Conservation (phyloP, 164 flowering plant species). For the Sextonia rubra region DNA sequence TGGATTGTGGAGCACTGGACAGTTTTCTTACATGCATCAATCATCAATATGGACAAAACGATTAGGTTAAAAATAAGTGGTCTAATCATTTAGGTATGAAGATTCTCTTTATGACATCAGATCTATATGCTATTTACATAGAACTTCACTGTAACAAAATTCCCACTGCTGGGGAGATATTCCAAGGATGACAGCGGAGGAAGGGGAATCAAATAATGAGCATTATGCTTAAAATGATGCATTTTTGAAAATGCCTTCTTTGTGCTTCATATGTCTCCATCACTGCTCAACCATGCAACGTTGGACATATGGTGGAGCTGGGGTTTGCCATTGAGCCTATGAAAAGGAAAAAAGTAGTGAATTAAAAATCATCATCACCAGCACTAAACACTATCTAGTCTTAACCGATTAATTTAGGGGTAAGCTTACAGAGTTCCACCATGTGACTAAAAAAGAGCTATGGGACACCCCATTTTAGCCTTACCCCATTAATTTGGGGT, state of each 20-base stretch:
- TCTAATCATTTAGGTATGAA: neutral
- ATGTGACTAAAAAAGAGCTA: no score
- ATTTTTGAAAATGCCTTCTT: neutral
- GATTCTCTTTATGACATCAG: neutral
- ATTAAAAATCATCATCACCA: no score
- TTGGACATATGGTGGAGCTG: constrained; percentile 51
- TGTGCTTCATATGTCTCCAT: neutral
- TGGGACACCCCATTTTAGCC: no score
- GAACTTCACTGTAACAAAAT: neutral
- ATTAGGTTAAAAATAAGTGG: no score
- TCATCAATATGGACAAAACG: no score
- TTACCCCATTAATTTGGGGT: no score
- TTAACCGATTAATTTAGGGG: no score
- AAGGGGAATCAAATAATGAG: neutral
- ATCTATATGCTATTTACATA: neutral
- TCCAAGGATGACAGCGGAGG: neutral
- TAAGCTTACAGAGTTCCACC: no score
- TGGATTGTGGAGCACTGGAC: no score
- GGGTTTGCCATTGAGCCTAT: constrained; percentile 80
- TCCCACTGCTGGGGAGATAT: neutral
- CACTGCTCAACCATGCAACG: constrained; percentile 48
- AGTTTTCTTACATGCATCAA: no score
- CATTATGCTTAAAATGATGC: neutral
- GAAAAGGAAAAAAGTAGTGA: neutral
- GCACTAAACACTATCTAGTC: no score